Evolutionary conservation across 2,329 filamentous ascomycete species (phyloP).

Genomic region (Epichloe sylvatica): DNA sequence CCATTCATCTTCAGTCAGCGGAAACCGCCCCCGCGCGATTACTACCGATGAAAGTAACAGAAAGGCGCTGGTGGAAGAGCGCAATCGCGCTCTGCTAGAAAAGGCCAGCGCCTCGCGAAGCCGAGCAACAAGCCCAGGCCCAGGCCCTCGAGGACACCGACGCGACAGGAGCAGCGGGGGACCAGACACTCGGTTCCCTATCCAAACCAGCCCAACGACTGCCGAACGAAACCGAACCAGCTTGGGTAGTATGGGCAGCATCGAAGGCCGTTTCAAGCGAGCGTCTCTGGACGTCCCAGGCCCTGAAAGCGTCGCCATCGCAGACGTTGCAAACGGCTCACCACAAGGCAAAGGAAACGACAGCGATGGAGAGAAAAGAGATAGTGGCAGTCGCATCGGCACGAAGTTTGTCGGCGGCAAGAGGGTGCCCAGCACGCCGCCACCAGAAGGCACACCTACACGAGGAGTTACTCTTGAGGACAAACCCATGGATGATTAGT

Average conservation of each 20-base stretch:
- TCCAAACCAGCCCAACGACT: conserved; percentile 52
- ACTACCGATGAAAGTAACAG: conserved; percentile 94
- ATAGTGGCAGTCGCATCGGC: conserved; percentile 40
- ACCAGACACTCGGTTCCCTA: conserved; percentile 70
- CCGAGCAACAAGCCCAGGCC: conserved; percentile 61
- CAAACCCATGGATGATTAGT: conserved; percentile 37
- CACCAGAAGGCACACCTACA: conserved; percentile 15
- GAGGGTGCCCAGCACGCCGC: conserved; percentile 22
- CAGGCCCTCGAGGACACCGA: conserved; percentile 48
- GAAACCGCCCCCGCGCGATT: conserved; percentile 64
- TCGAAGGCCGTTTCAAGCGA: conserved; percentile 37
- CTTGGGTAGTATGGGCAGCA: conserved; percentile 30
- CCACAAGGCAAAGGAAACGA: conserved; percentile 13
- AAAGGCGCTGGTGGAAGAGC: conserved; percentile 85
- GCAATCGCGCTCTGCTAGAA: conserved; percentile 66
- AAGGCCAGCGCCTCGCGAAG: conserved; percentile 50
- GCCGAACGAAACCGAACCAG: conserved; percentile 37
- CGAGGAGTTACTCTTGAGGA: conserved; percentile 39
- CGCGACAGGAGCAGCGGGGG: conserved; percentile 69
- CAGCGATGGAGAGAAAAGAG: conserved; percentile 40
- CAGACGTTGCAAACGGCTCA: conserved; percentile 29
- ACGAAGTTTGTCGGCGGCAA: conserved; percentile 36
- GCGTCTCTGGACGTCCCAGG: conserved; percentile 73
- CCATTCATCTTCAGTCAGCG: conserved; percentile 43
- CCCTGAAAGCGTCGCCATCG: conserved; percentile 29